These are phyloP conservation scores for Marvania coccoides DNA, from an alignment of 139 green algal species.

Conservation along the genomic window DNA sequence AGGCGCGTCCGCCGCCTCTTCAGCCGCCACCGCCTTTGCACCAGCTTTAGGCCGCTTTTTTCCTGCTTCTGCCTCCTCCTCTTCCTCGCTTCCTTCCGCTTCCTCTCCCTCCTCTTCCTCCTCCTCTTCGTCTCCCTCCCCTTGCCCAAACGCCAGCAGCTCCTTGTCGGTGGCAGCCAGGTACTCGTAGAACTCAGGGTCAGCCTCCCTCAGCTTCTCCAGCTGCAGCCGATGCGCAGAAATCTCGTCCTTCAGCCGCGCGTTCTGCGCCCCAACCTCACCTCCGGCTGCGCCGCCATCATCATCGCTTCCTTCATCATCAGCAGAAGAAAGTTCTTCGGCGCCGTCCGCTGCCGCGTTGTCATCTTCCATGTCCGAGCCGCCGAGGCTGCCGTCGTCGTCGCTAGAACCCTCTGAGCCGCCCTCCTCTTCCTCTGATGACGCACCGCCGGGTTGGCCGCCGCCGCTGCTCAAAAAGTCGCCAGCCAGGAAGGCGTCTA, in stretches of 20 bases:
- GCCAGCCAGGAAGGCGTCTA: slow-evolving; percentile 25
- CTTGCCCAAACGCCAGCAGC: slow-evolving; percentile 77
- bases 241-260: slow-evolving; percentile 36
- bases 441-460: not conserved
- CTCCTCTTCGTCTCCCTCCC: slow-evolving; percentile 44
- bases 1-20: not conserved
- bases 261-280: not conserved
- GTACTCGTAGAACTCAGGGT: slow-evolving; percentile 94
- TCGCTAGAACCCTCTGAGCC: not conserved
- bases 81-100: slow-evolving; percentile 1
- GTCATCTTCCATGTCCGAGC: not conserved
- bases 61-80: slow-evolving; percentile 7
- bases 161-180: slow-evolving; percentile 71
- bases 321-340: not conserved
- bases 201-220: slow-evolving; percentile 67
- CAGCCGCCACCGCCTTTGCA: not conserved
- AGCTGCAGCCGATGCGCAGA: slow-evolving; percentile 67
- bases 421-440: not conserved
- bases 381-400: not conserved
- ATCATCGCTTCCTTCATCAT: not conserved
- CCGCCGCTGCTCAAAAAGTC: slow-evolving; percentile 6
- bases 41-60: not conserved
- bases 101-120: slow-evolving; percentile 15
- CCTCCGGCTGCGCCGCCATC: slow-evolving; percentile 1
- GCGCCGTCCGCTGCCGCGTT: not conserved